Conservation (phyloP, 306 rosid species). For the Senna tora region DNA sequence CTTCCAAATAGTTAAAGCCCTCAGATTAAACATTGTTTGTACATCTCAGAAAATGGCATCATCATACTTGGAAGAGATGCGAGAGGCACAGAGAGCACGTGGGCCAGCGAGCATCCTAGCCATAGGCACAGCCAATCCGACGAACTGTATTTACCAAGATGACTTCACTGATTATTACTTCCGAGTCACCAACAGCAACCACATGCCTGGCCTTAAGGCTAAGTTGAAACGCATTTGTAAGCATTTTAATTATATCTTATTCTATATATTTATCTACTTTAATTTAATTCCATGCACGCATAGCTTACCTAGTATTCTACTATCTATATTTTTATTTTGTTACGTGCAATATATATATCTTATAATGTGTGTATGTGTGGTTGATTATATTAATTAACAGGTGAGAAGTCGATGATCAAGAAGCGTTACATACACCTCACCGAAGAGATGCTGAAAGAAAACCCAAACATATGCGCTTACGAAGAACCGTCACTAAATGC, state of each 20-base stretch:
- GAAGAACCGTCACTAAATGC: conserved; percentile 34
- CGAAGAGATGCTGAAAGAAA: conserved; percentile 36
- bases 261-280: too few relatives aligned
- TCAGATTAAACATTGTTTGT: too few relatives aligned
- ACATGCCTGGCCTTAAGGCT: conserved; percentile 11
- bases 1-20: too few relatives aligned
- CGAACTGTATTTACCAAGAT: conserved; percentile 2
- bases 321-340: too few relatives aligned
- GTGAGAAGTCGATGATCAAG: conserved; percentile 41
- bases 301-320: too few relatives aligned
- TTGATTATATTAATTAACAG: neutral
- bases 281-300: too few relatives aligned
- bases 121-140: conserved; percentile 35
- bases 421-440: conserved; percentile 43
- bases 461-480: conserved; percentile 40
- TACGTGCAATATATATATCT: too few relatives aligned
- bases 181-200: conserved; percentile 22
- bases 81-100: neutral
- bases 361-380: too few relatives aligned
- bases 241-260: too few relatives aligned
- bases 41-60: conserved; percentile 4
- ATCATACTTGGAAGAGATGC: neutral
- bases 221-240: conserved; percentile 16
- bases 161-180: conserved; percentile 35
- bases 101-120: conserved; percentile 34